Percentiles rank a stretch among this genome's conserved stretches.
phyloP scores from a whole-genome alignment of 192 early-diverging fungal genomes.

The Funneliformis mosseae region DNA sequence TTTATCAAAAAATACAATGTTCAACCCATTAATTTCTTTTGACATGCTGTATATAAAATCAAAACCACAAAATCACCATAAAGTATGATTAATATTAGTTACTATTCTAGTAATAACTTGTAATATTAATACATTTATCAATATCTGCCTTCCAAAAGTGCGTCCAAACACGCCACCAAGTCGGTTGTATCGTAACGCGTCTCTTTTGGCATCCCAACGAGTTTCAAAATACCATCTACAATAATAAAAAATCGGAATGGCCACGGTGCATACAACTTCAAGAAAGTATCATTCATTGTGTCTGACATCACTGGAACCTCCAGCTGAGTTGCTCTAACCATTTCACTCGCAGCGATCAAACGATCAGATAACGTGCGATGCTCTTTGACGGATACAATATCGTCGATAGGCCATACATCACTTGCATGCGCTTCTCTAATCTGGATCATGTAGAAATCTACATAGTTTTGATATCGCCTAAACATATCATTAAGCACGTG shows the following conservation, averaged over 20 bases:
- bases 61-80: too few species aligned
- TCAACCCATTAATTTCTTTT: too few species aligned
- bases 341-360: not conserved
- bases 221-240: constrained; percentile 19
- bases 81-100: too few species aligned
- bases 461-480: not conserved
- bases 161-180: constrained; percentile 1
- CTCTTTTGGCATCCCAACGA: constrained; percentile 23
- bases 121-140: too few species aligned
- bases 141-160: too few species aligned
- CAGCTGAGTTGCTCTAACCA: not conserved
- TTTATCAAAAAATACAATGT: too few species aligned
- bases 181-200: constrained; percentile 18
- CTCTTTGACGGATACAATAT: constrained; percentile 4
- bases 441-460: constrained; percentile 27
- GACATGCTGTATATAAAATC: too few species aligned
- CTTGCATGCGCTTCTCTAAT: constrained; percentile 25
- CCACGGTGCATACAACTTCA: constrained; percentile 15
- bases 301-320: not conserved
- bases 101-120: too few species aligned
- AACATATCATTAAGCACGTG: constrained; percentile 26
- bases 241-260: constrained; percentile 22
- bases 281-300: constrained; percentile 21
- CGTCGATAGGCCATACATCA: constrained; percentile 25
- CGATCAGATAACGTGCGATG: not conserved